These are phyloP conservation scores for Apiotrichum domesticum DNA, from an alignment of 1,284 basidiomycete species.

Conservation along the genomic window DNA sequence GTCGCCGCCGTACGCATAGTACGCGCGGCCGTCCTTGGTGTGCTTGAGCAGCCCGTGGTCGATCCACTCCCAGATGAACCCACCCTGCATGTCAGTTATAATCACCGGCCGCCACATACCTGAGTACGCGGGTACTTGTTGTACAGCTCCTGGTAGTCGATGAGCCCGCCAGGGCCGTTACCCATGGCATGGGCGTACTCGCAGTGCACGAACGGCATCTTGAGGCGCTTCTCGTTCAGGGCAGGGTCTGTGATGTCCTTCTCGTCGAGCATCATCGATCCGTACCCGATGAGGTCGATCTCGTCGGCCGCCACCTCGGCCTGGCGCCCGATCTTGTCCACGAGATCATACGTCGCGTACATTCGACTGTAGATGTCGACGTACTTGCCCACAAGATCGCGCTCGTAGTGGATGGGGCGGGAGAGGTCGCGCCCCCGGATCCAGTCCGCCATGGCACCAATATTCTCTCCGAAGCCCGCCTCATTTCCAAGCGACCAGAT, in stretches of 20 bases:
- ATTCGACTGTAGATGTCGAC: slow-evolving; percentile 25
- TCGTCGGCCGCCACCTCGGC: slow-evolving; percentile 2
- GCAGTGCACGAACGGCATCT: slow-evolving; percentile 15
- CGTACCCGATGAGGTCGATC: background rate
- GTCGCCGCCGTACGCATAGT: slow-evolving; percentile 25
- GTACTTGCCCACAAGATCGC: slow-evolving; percentile 14
- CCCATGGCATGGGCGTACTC: slow-evolving; percentile 26
- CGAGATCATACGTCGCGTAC: slow-evolving; percentile 19
- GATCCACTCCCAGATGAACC: slow-evolving; percentile 32
- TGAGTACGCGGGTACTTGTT: slow-evolving; percentile 16
- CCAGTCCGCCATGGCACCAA: slow-evolving; percentile 20
- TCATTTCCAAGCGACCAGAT: slow-evolving; percentile 31
- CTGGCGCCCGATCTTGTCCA: slow-evolving; percentile 14
- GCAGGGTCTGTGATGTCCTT: background rate
- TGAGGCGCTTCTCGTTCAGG: background rate
- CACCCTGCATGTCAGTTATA: slow-evolving; percentile 11
- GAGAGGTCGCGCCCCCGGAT: slow-evolving; percentile 18
- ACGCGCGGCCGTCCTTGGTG: slow-evolving; percentile 7
- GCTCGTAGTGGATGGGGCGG: slow-evolving; percentile 26
- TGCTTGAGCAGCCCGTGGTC: slow-evolving; percentile 21
- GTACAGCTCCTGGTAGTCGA: slow-evolving; percentile 17
- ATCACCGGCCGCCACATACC: too few species aligned
- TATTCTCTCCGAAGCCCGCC: slow-evolving; percentile 20
- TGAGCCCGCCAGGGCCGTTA: slow-evolving; percentile 19
- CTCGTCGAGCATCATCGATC: background rate